phyloP scores from a whole-genome alignment of 352 stramenopile species.

The Phytophthora idaei region DNA sequence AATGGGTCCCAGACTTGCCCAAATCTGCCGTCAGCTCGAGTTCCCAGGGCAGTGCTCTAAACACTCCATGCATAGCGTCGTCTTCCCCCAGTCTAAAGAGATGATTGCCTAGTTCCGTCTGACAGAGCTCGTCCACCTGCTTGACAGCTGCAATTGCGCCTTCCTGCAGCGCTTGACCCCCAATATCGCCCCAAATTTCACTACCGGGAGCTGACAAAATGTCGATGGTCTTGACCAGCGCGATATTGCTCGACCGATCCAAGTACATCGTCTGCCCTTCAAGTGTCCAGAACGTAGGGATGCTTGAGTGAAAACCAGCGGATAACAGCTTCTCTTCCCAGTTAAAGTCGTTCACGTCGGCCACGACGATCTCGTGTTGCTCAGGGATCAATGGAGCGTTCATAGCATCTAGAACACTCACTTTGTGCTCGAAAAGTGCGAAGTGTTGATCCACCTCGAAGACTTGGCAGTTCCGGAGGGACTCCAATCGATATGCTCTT shows the following conservation, averaged over 20 bases:
- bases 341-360: constrained; percentile 46
- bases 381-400: constrained; percentile 35
- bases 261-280: constrained; percentile 55
- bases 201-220: constrained; percentile 43
- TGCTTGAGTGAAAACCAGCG: constrained; percentile 35
- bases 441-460: constrained; percentile 50
- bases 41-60: constrained; percentile 39
- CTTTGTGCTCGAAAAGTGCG: constrained; percentile 50
- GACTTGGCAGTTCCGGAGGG: constrained; percentile 36
- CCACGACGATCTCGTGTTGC: constrained; percentile 42
- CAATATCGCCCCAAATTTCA: constrained; percentile 55
- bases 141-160: constrained; percentile 19
- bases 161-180: constrained; percentile 22
- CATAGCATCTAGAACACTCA: constrained; percentile 29
- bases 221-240: constrained; percentile 51
- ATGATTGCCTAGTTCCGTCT: constrained; percentile 26
- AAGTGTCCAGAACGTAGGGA: constrained; percentile 53
- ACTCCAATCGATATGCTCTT: constrained; percentile 47
- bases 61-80: constrained; percentile 45
- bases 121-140: constrained; percentile 28
- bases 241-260: constrained; percentile 32
- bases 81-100: constrained; percentile 49
- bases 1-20: constrained; percentile 31
- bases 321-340: constrained; percentile 45
- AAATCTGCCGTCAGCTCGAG: constrained; percentile 37